A percentile compares a stretch with the other conserved stretches of the same genome.
These are phyloP conservation scores for Solanum virginianum DNA, from an alignment of 257 asterid genomes.

Conservation along the genomic window DNA sequence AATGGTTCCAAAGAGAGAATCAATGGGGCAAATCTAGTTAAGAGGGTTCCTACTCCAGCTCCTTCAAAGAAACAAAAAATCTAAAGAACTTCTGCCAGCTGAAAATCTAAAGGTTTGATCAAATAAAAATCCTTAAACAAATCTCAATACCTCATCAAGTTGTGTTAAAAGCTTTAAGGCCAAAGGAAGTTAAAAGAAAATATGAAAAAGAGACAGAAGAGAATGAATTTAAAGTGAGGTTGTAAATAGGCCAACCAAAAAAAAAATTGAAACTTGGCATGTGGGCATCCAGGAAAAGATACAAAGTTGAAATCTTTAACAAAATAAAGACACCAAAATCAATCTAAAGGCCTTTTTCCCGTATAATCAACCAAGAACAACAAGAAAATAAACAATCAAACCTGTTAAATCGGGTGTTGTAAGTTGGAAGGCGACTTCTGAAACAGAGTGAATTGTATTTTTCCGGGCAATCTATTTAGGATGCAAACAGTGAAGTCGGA, in stretches of 20 bases:
- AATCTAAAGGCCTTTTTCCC: neutral
- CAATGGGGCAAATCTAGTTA: constrained; percentile 41
- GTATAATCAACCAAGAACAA: neutral
- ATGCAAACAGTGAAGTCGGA: neutral
- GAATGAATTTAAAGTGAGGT: no score
- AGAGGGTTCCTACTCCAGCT: constrained; percentile 26
- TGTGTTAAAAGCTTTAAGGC: no score
- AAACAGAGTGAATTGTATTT: no score
- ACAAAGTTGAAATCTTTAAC: neutral
- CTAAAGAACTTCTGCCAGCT: constrained; percentile 47
- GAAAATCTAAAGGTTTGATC: constrained; percentile 51
- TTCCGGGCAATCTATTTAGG: neutral
- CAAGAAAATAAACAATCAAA: neutral
- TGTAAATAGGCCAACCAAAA: neutral
- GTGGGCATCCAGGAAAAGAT: neutral
- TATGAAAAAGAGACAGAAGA: no score
- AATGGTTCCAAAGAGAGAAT: constrained; percentile 14
- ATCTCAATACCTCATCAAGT: no score
- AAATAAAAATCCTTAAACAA: no score
- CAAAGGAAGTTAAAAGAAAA: no score
- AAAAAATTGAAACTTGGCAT: neutral
- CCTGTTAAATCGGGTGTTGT: no score
- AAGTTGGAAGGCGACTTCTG: no score
- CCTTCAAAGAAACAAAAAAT: constrained; percentile 6
- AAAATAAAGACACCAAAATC: neutral